Evolutionary conservation across 169 alveolate genomes (phyloP).

Genomic region (Eimeria zaria): DNA sequence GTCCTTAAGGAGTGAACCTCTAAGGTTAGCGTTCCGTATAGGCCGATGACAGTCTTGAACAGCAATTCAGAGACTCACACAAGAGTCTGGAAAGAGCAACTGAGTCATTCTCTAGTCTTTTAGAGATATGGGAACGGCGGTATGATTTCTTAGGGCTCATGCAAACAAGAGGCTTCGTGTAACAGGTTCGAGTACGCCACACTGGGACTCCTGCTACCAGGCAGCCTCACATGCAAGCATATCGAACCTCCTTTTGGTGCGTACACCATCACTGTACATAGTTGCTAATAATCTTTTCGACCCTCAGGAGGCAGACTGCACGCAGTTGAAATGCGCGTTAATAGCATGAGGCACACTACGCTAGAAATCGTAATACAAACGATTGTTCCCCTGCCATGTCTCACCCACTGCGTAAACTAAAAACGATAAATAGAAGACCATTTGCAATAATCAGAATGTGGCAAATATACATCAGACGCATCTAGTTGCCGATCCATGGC

Average conservation of each 20-base stretch:
- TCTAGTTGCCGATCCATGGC: not conserved
- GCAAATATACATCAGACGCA: not conserved
- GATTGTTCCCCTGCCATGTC: not conserved
- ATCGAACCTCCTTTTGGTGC: not conserved
- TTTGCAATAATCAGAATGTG: not conserved
- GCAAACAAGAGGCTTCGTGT: not conserved
- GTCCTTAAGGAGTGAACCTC: not conserved
- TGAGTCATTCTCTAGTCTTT: not conserved
- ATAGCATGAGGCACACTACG: not conserved
- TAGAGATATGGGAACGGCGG: not conserved
- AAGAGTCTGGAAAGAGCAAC: not conserved
- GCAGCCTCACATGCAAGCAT: not conserved
- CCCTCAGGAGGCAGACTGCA: not conserved
- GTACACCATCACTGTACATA: not conserved
- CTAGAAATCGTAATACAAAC: not conserved
- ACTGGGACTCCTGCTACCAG: not conserved
- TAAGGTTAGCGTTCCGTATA: not conserved
- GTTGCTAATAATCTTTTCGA: not conserved
- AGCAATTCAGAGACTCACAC: not conserved
- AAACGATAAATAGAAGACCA: not conserved
- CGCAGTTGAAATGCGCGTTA: not conserved
- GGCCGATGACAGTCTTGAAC: not conserved
- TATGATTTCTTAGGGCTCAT: no score
- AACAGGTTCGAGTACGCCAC: not conserved
- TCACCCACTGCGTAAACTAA: not conserved